phyloP scores from a whole-genome alignment of 164 flowering plant genomes.

The Tetrastigma voinierianum region DNA sequence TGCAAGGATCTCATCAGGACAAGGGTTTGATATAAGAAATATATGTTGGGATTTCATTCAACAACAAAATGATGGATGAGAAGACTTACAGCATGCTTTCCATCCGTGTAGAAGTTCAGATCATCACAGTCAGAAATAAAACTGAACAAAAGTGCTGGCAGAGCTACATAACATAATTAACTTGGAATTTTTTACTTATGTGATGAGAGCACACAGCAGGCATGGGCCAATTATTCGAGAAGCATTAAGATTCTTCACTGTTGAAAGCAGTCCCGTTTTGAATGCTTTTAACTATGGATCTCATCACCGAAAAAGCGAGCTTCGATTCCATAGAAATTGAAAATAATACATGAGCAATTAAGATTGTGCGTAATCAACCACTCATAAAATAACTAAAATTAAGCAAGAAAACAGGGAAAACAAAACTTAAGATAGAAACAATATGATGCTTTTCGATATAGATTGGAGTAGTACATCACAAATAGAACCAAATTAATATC shows the following conservation, averaged over 20 bases:
- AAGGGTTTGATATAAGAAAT: not conserved
- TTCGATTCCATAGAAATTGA: slow-evolving; percentile 88
- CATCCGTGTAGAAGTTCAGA: slow-evolving; percentile 94
- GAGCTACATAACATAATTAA: not conserved
- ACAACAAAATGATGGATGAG: not conserved
- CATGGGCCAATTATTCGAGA: slow-evolving; percentile 61
- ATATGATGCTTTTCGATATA: too few species aligned
- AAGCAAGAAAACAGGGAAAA: too few species aligned
- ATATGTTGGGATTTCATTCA: not conserved
- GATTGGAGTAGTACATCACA: not conserved
- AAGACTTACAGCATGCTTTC: slow-evolving; percentile 84
- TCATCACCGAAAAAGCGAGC: slow-evolving; percentile 95
- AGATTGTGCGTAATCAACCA: not conserved
- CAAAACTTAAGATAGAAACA: too few species aligned
- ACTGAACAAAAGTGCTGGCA: slow-evolving; percentile 58
- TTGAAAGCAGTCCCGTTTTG: slow-evolving; percentile 93
- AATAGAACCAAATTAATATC: not conserved
- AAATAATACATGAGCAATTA: not conserved
- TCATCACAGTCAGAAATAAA: slow-evolving; percentile 86
- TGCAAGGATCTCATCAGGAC: too few species aligned
- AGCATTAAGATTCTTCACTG: slow-evolving; percentile 95
- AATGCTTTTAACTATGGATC: slow-evolving; percentile 85
- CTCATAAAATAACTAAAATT: not conserved
- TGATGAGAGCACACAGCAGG: not conserved
- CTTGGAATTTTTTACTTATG: not conserved